phyloP scores from a whole-genome alignment of 2,329 filamentous ascomycete species.

The Xylariaceae sp. region DNA sequence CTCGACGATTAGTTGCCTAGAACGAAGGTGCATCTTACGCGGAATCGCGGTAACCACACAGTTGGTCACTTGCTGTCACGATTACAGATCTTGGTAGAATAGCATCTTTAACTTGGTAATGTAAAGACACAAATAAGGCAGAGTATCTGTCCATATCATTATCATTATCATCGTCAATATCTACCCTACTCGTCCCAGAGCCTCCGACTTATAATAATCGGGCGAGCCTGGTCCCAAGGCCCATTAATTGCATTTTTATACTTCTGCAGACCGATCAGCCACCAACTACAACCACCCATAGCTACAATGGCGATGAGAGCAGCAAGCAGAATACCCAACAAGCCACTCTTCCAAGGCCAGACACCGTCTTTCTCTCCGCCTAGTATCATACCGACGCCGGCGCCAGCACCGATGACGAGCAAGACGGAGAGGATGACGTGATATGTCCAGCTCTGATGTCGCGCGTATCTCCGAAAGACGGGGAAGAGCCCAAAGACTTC shows the following conservation, averaged over 20 bases:
- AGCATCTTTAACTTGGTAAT: no score
- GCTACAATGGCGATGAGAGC: constrained; percentile 69
- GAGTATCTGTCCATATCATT: no score
- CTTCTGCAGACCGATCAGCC: constrained; percentile 93
- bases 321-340: constrained; percentile 73
- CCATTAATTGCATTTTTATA: constrained; percentile 99
- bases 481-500: constrained; percentile 96
- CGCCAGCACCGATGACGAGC: constrained; percentile 75
- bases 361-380: constrained; percentile 38
- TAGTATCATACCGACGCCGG: constrained; percentile 65
- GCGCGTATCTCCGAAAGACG: constrained; percentile 88
- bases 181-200: constrained; percentile 43
- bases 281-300: constrained; percentile 96
- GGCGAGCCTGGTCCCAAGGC: constrained; percentile 93
- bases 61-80: no score
- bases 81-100: no score
- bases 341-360: constrained; percentile 50
- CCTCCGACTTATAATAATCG: constrained; percentile 70
- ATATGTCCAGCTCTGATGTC: constrained; percentile 75
- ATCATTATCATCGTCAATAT: no score
- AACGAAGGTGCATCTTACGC: no score
- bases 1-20: no score
- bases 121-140: no score
- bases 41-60: no score
- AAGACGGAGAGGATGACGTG: constrained; percentile 73